A percentile compares a stretch with the other conserved stretches of the same genome.
These are phyloP conservation scores for Piloderma croceum DNA, from an alignment of 768 basidiomycete genomes.

Conservation along the genomic window DNA sequence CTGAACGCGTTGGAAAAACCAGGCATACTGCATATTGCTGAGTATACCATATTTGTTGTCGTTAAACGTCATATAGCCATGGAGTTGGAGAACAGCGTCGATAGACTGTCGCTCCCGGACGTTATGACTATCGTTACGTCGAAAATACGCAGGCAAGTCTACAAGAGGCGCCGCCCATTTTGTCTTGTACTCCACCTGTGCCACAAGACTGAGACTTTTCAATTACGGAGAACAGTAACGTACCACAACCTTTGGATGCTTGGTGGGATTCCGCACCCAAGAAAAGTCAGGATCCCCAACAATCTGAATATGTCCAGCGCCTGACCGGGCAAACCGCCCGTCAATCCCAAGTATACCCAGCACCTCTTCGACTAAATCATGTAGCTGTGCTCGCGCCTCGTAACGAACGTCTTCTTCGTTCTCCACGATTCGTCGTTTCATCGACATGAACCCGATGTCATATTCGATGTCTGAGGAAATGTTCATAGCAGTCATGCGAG, in stretches of 20 bases:
- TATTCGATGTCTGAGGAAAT: too few relatives aligned
- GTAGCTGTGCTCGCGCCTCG: constrained; percentile 5
- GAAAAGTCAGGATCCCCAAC: constrained; percentile 10
- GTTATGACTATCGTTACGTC: not conserved
- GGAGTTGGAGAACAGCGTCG: constrained; percentile 11
- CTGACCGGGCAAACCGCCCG: constrained; percentile 2
- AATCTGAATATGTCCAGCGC: constrained; percentile 5
- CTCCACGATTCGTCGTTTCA: too few relatives aligned
- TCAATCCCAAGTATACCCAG: constrained; percentile 8
- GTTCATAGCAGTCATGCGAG: too few relatives aligned
- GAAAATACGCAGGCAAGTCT: constrained; percentile 6
- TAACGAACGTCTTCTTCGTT: constrained; percentile 8
- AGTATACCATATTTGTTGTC: constrained; percentile 13
- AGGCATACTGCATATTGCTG: constrained; percentile 10
- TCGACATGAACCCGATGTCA: too few relatives aligned
- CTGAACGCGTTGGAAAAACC: constrained; percentile 12
- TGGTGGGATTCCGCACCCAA: constrained; percentile 1
- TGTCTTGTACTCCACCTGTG: constrained; percentile 12
- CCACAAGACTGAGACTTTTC: constrained; percentile 1
- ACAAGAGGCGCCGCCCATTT: constrained; percentile 9
- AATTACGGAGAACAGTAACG: constrained; percentile 3
- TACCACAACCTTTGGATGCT: constrained; percentile 9
- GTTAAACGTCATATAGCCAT: too few relatives aligned
- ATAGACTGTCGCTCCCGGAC: constrained; percentile 8
- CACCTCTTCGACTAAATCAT: constrained; percentile 6